These are phyloP conservation scores for Dactylellina leptospora DNA, from an alignment of 2,329 filamentous ascomycete species.

Conservation along the genomic window DNA sequence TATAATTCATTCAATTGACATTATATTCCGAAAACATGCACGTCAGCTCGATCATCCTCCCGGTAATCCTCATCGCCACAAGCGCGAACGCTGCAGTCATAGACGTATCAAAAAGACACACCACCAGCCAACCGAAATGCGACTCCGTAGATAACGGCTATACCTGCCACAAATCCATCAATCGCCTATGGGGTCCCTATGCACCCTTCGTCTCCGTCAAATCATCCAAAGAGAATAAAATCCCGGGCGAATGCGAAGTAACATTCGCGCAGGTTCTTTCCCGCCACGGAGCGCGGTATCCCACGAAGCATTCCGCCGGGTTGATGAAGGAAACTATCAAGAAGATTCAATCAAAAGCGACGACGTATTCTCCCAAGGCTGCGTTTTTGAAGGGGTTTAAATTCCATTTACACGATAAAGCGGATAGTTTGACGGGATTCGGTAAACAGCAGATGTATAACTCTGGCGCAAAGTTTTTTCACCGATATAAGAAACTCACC, in stretches of 20 bases:
- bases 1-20: background rate
- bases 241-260: conserved; percentile 74
- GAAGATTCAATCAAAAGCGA: conserved; percentile 57
- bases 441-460: conserved; percentile 76
- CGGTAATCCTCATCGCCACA: background rate
- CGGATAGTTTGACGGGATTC: conserved; percentile 73
- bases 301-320: conserved; percentile 72
- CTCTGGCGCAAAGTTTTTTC: conserved; percentile 78
- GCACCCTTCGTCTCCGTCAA: conserved; percentile 80
- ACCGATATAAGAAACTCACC: conserved; percentile 73
- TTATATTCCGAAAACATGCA: background rate
- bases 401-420: conserved; percentile 71
- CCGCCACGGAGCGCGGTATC: conserved; percentile 84
- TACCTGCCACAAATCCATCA: conserved; percentile 70
- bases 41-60: background rate
- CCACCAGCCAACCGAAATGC: conserved; percentile 60
- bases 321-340: conserved; percentile 70
- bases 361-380: conserved; percentile 70
- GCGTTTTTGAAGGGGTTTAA: conserved; percentile 76
- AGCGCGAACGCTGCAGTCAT: background rate
- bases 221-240: conserved; percentile 62
- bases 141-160: conserved; percentile 68
- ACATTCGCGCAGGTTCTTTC: conserved; percentile 84
- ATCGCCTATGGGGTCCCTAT: conserved; percentile 84
- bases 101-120: background rate